These are phyloP conservation scores for Aspergillus homomorphus DNA, from an alignment of 495 filamentous ascomycete genomes.

Conservation along the genomic window DNA sequence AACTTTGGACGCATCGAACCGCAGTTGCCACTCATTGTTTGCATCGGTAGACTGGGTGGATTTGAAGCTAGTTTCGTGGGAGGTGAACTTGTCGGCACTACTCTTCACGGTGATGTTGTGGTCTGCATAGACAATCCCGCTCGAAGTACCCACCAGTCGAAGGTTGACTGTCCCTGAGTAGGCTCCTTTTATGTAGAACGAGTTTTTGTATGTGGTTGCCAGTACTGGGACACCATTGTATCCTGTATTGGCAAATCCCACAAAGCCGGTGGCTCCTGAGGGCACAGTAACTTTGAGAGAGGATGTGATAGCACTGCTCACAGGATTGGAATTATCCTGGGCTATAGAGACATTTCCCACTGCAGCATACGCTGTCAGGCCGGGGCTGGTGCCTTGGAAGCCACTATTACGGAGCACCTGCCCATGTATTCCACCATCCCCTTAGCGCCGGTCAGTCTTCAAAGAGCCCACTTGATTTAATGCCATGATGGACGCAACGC, in stretches of 20 bases:
- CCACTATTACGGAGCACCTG: slow-evolving; percentile 70
- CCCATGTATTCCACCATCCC: slow-evolving; percentile 71
- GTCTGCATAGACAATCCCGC: slow-evolving; percentile 30
- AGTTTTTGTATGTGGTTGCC: slow-evolving; percentile 49
- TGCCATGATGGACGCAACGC: not conserved
- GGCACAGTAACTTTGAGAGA: slow-evolving; percentile 52
- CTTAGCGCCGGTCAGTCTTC: not conserved
- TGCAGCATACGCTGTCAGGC: slow-evolving; percentile 52
- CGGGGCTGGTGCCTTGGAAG: slow-evolving; percentile 55
- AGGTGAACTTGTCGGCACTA: slow-evolving; percentile 26
- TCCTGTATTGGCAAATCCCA: slow-evolving; percentile 57
- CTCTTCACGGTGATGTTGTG: slow-evolving; percentile 27
- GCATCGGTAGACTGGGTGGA: slow-evolving; percentile 46
- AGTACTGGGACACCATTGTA: slow-evolving; percentile 64
- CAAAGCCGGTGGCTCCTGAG: slow-evolving; percentile 31
- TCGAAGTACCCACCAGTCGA: slow-evolving; percentile 27
- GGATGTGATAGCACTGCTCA: slow-evolving; percentile 58
- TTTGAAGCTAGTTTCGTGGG: slow-evolving; percentile 35
- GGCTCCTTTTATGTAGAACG: slow-evolving; percentile 55
- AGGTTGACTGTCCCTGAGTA: slow-evolving; percentile 32
- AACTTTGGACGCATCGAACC: slow-evolving; percentile 50
- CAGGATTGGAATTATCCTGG: slow-evolving; percentile 48
- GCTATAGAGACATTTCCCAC: slow-evolving; percentile 50
- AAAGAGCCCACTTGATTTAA: too few relatives aligned
- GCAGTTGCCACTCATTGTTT: slow-evolving; percentile 64